Evolutionary conservation across 345 rosid species (phyloP).

Genomic region (Excoecaria agallocha): DNA sequence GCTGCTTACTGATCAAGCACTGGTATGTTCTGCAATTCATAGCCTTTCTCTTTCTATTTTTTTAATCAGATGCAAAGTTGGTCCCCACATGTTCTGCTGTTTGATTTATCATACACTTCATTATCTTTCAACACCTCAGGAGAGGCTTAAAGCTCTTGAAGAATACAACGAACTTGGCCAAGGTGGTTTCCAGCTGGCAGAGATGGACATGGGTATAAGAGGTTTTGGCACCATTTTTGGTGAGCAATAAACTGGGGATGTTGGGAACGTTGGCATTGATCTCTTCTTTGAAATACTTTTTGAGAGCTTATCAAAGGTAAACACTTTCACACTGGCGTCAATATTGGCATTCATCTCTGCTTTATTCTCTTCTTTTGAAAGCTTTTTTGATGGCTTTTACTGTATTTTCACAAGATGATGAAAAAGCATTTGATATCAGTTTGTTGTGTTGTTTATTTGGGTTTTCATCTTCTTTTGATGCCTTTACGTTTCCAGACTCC

Average conservation of each 20-base stretch:
- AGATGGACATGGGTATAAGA: conserved; percentile 96
- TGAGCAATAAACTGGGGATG: conserved; percentile 98
- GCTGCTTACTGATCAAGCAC: conserved; percentile 67
- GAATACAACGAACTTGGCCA: conserved; percentile 90
- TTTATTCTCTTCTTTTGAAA: conserved; percentile 92
- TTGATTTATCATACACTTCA: conserved; percentile 4
- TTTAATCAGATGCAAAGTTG: conserved; percentile 3
- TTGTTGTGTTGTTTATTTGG: not conserved
- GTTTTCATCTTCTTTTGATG: not conserved
- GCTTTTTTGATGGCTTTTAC: conserved; percentile 49
- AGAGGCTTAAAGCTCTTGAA: conserved; percentile 89
- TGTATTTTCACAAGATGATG: not conserved
- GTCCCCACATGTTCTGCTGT: conserved; percentile 5
- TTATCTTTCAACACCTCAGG: conserved; percentile 48
- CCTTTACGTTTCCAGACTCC: conserved; percentile 12
- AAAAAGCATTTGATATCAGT: not conserved
- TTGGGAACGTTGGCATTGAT: conserved; percentile 92
- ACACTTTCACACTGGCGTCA: not conserved
- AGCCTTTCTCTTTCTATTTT: conserved; percentile 7
- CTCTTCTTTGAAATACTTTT: conserved; percentile 98
- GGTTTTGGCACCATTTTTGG: conserved; percentile 97
- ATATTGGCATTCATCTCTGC: conserved; percentile 14
- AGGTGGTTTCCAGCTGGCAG: conserved; percentile 98
- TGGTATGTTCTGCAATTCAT: conserved; percentile 43
- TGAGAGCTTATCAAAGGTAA: conserved; percentile 89